Percentiles rank a stretch among this genome's conserved stretches.
These are phyloP conservation scores for Pleurotus salmoneostramineus DNA, from an alignment of 768 basidiomycete genomes.

Conservation along the genomic window DNA sequence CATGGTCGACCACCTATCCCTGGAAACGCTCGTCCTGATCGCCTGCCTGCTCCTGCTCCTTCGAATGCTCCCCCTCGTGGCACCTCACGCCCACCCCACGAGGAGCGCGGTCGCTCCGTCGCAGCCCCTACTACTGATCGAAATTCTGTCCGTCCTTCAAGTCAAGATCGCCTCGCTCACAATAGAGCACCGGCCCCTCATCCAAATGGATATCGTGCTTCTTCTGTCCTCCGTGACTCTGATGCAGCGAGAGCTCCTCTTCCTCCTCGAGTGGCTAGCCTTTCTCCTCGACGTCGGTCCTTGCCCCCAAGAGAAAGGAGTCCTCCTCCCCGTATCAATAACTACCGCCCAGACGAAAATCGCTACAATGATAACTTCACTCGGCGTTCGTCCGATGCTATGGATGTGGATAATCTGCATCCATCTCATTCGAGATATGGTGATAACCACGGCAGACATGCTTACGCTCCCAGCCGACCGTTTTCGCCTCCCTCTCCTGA, in stretches of 20 bases:
- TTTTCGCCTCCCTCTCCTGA: conserved; percentile 29
- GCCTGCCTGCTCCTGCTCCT: not conserved
- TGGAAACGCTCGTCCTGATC: conserved; percentile 14
- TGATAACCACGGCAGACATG: conserved; percentile 17
- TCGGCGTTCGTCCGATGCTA: conserved; percentile 26
- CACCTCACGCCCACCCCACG: conserved; percentile 8
- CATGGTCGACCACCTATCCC: conserved; percentile 13
- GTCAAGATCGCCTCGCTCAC: not conserved
- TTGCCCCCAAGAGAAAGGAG: conserved; percentile 23
- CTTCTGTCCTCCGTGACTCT: conserved; percentile 8
- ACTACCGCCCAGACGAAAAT: conserved; percentile 38
- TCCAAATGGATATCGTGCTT: not conserved
- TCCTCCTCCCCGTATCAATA: conserved; percentile 17
- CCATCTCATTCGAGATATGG: conserved; percentile 22
- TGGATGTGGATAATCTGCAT: conserved; percentile 26
- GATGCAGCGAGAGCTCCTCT: conserved; percentile 8
- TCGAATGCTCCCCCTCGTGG: conserved; percentile 6
- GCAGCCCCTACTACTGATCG: conserved; percentile 18
- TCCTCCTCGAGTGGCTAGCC: conserved; percentile 12
- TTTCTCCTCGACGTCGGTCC: conserved; percentile 10
- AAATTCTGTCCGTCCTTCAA: conserved; percentile 9
- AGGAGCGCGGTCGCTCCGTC: conserved; percentile 15
- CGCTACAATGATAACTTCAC: conserved; percentile 23
- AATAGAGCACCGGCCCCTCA: not conserved
- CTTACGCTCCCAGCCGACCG: conserved; percentile 16